phyloP scores from a whole-genome alignment of 2,329 filamentous ascomycete genomes.

The Fonsecaea monophora region DNA sequence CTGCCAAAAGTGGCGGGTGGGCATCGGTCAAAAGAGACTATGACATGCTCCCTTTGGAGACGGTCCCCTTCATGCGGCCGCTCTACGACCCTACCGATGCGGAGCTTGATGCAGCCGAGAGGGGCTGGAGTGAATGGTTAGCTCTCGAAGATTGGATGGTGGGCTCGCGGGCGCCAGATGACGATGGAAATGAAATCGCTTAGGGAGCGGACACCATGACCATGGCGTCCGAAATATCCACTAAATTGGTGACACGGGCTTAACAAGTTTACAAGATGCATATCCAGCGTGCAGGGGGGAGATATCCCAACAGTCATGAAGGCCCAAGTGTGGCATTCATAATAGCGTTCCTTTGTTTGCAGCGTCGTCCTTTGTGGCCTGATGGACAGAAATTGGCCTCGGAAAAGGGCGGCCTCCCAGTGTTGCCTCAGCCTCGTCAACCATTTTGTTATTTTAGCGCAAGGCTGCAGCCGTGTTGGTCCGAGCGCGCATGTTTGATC shows the following conservation, averaged over 20 bases:
- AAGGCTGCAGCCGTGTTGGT: conserved; percentile 26
- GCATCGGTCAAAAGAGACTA: conserved; percentile 87
- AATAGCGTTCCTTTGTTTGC: conserved; percentile 4
- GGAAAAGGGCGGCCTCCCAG: neutral
- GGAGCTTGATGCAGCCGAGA: conserved; percentile 83
- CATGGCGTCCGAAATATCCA: neutral
- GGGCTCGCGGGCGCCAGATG: conserved; percentile 72
- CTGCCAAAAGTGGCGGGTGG: conserved; percentile 92
- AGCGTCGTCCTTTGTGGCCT: neutral
- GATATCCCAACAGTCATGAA: neutral
- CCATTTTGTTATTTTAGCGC: conserved; percentile 19
- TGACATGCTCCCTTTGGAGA: conserved; percentile 83
- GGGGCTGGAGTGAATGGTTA: conserved; percentile 90
- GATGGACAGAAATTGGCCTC: conserved; percentile 4
- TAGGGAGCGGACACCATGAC: neutral
- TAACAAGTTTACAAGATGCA: neutral
- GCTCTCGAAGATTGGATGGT: conserved; percentile 99
- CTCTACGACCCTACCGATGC: conserved; percentile 76
- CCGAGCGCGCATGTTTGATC: conserved; percentile 11
- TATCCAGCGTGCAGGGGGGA: neutral
- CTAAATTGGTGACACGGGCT: neutral
- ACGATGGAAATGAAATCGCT: conserved; percentile 6
- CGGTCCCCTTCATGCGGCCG: conserved; percentile 83
- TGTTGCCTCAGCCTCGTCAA: conserved; percentile 15
- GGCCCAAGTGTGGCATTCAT: neutral